Conservation (phyloP, 805 yeast species). For the Spencermartinsiella europaea region DNA sequence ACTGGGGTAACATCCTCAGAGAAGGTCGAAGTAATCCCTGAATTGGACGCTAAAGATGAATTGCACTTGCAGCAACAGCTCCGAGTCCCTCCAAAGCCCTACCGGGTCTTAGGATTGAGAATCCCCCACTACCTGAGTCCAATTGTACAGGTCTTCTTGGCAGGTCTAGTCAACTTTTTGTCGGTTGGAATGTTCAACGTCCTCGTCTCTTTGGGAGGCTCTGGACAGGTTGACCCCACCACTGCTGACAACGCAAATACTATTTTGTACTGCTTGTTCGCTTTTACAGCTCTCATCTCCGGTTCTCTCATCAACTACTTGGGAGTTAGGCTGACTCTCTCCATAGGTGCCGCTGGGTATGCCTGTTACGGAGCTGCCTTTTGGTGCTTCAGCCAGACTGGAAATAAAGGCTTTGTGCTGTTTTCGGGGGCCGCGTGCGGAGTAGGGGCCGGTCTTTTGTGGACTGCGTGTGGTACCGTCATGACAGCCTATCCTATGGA, state of each 20-base stretch:
- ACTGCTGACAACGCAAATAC: slow-evolving; percentile 47
- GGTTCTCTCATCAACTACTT: slow-evolving; percentile 50
- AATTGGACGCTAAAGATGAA: slow-evolving; percentile 4
- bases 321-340: slow-evolving; percentile 40
- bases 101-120: slow-evolving; percentile 7
- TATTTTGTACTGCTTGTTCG: slow-evolving; percentile 50
- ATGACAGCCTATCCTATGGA: slow-evolving; percentile 53
- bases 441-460: slow-evolving; percentile 46
- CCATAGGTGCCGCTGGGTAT: slow-evolving; percentile 44
- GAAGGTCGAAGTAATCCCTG: background rate
- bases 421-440: slow-evolving; percentile 54
- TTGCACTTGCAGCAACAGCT: background rate
- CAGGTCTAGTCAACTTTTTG: slow-evolving; percentile 18
- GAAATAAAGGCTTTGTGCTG: slow-evolving; percentile 46
- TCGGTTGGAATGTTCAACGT: slow-evolving; percentile 44
- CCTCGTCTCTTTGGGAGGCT: slow-evolving; percentile 44
- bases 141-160: slow-evolving; percentile 15
- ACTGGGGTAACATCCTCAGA: background rate
- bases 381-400: slow-evolving; percentile 39
- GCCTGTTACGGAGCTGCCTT: slow-evolving; percentile 43
- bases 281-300: slow-evolving; percentile 50
- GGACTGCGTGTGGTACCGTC: slow-evolving; percentile 55
- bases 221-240: slow-evolving; percentile 30
- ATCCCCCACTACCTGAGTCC: slow-evolving; percentile 9
- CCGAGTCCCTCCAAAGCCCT: slow-evolving; percentile 1